Percentiles rank a stretch among this genome's conserved stretches.
Conservation (phyloP, 2,329 filamentous ascomycete species). For the Phymatotrichopsis omnivora region DNA sequence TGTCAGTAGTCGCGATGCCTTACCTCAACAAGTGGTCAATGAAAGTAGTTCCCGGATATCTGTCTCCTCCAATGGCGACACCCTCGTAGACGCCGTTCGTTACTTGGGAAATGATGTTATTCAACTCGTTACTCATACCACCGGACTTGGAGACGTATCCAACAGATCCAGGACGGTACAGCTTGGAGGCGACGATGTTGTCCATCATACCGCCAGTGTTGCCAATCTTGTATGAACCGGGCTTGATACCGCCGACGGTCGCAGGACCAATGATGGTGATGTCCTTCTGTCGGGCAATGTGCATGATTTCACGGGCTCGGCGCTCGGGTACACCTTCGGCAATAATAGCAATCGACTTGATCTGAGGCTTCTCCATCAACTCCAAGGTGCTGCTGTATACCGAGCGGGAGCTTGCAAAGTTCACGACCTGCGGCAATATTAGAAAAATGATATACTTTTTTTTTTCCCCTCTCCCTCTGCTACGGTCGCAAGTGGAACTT, state of each 20-base stretch:
- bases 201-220: conserved; percentile 99
- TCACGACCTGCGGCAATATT: conserved; percentile 54
- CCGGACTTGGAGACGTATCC: conserved; percentile 99
- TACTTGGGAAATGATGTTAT: conserved; percentile 96
- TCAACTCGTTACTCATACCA: conserved; percentile 99
- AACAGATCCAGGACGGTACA: conserved; percentile 97
- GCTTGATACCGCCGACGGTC: conserved; percentile 98
- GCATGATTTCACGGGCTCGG: conserved; percentile 93
- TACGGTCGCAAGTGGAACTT: background rate
- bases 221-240: conserved; percentile 98
- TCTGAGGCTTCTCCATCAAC: conserved; percentile 91
- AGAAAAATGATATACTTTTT: conserved; percentile 4
- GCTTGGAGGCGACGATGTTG: conserved; percentile 99
- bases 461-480: too few species aligned
- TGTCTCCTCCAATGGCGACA: conserved; percentile 97
- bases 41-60: conserved; percentile 97
- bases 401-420: conserved; percentile 97
- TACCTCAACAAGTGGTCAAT: conserved; percentile 88
- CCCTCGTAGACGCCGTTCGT: conserved; percentile 98
- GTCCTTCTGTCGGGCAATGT: conserved; percentile 95
- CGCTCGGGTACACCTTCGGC: conserved; percentile 98
- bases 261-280: conserved; percentile 98
- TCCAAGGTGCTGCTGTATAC: conserved; percentile 99
- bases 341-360: conserved; percentile 98
- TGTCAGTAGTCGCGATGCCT: conserved; percentile 3